Evolutionary conservation across 2,329 filamentous ascomycete species (phyloP).

Genomic region (Diaporthe longicolla): DNA sequence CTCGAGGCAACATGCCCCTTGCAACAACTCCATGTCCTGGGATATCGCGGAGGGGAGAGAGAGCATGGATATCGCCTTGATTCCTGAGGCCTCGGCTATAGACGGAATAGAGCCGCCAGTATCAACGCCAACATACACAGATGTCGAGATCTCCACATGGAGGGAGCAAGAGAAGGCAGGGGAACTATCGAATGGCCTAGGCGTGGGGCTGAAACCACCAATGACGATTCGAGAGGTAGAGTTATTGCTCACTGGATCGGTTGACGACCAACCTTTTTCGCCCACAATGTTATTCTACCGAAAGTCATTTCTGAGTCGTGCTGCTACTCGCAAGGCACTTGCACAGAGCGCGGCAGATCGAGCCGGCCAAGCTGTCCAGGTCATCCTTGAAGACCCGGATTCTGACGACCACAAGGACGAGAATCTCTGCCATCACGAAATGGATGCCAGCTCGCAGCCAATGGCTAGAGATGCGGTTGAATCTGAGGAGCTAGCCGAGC

Average conservation of each 20-base stretch:
- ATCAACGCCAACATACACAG: neutral
- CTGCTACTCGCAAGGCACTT: slow-evolving; percentile 61
- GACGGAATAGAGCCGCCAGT: slow-evolving; percentile 41
- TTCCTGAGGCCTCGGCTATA: slow-evolving; percentile 58
- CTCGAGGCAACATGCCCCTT: neutral
- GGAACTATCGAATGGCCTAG: slow-evolving; percentile 70
- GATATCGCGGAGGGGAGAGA: slow-evolving; percentile 46
- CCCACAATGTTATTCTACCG: slow-evolving; percentile 58
- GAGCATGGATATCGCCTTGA: slow-evolving; percentile 56
- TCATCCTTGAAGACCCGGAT: slow-evolving; percentile 63
- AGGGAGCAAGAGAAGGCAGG: slow-evolving; percentile 69
- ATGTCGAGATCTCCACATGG: slow-evolving; percentile 22
- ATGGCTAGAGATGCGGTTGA: slow-evolving; percentile 59
- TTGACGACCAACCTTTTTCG: slow-evolving; percentile 44
- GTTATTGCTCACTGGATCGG: slow-evolving; percentile 59
- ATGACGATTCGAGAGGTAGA: slow-evolving; percentile 63
- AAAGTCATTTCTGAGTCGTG: slow-evolving; percentile 46
- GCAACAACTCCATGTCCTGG: neutral
- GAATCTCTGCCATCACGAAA: slow-evolving; percentile 21
- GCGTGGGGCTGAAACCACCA: slow-evolving; percentile 64
- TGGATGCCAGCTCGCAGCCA: slow-evolving; percentile 65
- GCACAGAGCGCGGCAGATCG: slow-evolving; percentile 73
- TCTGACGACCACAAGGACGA: slow-evolving; percentile 35
- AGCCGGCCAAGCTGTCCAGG: slow-evolving; percentile 71
- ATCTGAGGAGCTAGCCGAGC: slow-evolving; percentile 14